Evolutionary conservation across 441 rosid genomes (phyloP).

Genomic region (Metrosideros polymorpha): DNA sequence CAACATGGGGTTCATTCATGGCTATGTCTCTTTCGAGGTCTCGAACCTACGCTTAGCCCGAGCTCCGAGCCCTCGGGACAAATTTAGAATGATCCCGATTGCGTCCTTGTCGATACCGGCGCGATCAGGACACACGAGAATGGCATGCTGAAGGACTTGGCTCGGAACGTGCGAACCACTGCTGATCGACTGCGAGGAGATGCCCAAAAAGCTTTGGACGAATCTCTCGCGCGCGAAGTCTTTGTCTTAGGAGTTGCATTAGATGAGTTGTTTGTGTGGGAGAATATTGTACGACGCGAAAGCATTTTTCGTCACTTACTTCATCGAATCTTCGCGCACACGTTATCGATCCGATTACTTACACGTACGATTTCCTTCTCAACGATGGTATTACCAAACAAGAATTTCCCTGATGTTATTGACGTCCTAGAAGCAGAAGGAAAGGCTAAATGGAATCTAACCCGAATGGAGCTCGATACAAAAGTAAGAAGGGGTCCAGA

Average conservation of each 20-base stretch:
- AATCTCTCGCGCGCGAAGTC: background rate
- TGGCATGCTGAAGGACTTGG: background rate
- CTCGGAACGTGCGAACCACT: background rate
- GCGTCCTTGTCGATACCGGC: background rate
- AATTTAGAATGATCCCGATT: background rate
- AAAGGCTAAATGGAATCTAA: background rate
- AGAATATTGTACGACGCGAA: background rate
- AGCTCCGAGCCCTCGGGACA: background rate
- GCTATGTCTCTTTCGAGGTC: background rate
- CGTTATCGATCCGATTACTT: background rate
- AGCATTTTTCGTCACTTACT: background rate
- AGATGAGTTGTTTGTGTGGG: background rate
- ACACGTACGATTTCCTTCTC: background rate
- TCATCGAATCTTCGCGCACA: background rate
- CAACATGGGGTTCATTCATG: background rate
- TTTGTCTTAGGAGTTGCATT: background rate
- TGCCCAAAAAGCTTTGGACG: background rate
- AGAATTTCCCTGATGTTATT: background rate
- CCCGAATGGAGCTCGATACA: background rate
- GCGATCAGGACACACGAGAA: background rate
- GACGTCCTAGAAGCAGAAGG: background rate
- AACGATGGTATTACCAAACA: background rate
- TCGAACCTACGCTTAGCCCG: background rate
- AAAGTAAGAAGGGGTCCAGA: background rate
- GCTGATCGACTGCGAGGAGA: background rate